Percentiles rank a stretch among this genome's conserved stretches.
Conservation (phyloP, 1,284 basidiomycete species). For the Ceratobasidium sp. region DNA sequence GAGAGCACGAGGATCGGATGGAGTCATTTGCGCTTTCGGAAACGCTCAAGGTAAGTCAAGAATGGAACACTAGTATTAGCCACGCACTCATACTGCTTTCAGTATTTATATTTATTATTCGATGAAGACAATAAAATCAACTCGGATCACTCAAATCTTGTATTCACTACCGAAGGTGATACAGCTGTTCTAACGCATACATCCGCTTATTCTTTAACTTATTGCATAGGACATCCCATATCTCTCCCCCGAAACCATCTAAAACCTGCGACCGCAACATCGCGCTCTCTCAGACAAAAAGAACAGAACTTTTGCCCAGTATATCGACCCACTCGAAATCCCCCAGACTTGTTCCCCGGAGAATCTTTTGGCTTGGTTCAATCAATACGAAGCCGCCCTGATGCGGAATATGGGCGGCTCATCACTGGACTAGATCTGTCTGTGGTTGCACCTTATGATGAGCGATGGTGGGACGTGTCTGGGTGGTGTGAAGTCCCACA, state of each 20-base stretch:
- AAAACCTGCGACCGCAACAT: constrained; percentile 68
- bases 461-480: constrained; percentile 67
- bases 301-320: constrained; percentile 68
- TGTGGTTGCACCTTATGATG: constrained; percentile 50
- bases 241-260: constrained; percentile 69
- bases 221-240: constrained; percentile 77
- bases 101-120: constrained; percentile 94
- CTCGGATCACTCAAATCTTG: constrained; percentile 80
- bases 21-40: constrained; percentile 92
- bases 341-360: constrained; percentile 55
- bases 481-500: constrained; percentile 81
- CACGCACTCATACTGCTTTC: constrained; percentile 19
- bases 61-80: constrained; percentile 26
- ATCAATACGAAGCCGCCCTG: constrained; percentile 77
- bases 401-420: constrained; percentile 82
- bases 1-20: constrained; percentile 89
- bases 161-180: constrained; percentile 88
- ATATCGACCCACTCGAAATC: constrained; percentile 66
- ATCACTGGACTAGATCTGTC: constrained; percentile 64
- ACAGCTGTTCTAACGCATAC: background rate
- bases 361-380: constrained; percentile 66
- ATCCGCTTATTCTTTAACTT: background rate
- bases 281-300: constrained; percentile 70
- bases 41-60: constrained; percentile 78
- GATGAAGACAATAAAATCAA: constrained; percentile 85